phyloP scores from a whole-genome alignment of 306 rosid genomes.

The Fragaria ananassa region DNA sequence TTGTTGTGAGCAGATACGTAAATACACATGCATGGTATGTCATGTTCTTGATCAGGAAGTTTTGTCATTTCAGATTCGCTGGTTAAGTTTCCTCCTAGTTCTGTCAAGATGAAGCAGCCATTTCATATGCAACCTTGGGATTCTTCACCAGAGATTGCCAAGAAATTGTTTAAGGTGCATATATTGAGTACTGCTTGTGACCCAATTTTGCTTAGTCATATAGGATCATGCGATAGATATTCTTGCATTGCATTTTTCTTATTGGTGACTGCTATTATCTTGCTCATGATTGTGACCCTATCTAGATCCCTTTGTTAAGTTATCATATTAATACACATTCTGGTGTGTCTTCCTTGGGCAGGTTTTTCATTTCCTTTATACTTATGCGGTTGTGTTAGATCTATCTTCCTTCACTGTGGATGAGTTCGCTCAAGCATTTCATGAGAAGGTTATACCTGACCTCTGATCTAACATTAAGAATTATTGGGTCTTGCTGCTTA shows the following conservation, averaged over 20 bases:
- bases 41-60: constrained; percentile 5
- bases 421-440: constrained; percentile 89
- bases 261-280: not conserved
- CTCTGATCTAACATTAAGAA: constrained; percentile 25
- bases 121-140: constrained; percentile 84
- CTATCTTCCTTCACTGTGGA: constrained; percentile 86
- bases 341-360: constrained; percentile 36
- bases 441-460: constrained; percentile 70
- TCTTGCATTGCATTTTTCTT: not conserved
- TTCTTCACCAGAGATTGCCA: constrained; percentile 71
- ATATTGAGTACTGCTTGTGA: not conserved
- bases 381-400: constrained; percentile 57
- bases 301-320: constrained; percentile 3
- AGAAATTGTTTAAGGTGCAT: constrained; percentile 89
- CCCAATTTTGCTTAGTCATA: constrained; percentile 6
- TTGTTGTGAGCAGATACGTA: not conserved
- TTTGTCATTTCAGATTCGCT: constrained; percentile 54
- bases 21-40: not conserved
- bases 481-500: constrained; percentile 17
- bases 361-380: constrained; percentile 91
- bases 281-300: not conserved
- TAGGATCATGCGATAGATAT: not conserved
- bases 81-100: constrained; percentile 77
- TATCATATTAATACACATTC: constrained; percentile 9
- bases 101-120: constrained; percentile 89